These are phyloP conservation scores for Middelhovenomyces tepae DNA, from an alignment of 805 yeast species.

Conservation along the genomic window DNA sequence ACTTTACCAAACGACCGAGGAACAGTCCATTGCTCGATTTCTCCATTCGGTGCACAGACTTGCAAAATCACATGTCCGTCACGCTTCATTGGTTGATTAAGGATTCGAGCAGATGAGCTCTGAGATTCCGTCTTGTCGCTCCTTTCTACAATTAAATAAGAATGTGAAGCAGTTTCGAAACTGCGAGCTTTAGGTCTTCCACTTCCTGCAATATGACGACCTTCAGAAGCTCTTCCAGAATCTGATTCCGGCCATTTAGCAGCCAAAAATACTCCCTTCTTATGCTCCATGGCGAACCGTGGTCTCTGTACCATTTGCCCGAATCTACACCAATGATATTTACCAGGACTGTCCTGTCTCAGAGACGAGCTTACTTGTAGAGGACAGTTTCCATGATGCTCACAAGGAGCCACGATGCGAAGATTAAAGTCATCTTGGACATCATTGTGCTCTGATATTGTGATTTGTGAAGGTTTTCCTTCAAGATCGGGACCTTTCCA, in stretches of 20 bases:
- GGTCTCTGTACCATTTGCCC: slow-evolving; percentile 70
- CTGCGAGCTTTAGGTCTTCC: slow-evolving; percentile 71
- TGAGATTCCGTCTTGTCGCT: slow-evolving; percentile 12
- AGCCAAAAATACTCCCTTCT: slow-evolving; percentile 69
- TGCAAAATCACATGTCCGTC: slow-evolving; percentile 77
- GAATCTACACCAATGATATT: slow-evolving; percentile 65
- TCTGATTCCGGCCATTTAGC: slow-evolving; percentile 56
- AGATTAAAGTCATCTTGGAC: slow-evolving; percentile 37
- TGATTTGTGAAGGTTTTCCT: not conserved
- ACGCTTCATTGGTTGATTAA: slow-evolving; percentile 58
- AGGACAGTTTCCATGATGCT: slow-evolving; percentile 83
- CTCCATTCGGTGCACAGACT: slow-evolving; percentile 72
- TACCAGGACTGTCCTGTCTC: slow-evolving; percentile 14
- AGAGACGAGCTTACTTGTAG: slow-evolving; percentile 59
- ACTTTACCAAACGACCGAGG: slow-evolving; percentile 69
- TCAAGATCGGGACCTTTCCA: not conserved
- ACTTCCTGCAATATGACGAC: slow-evolving; percentile 49
- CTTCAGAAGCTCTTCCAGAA: slow-evolving; percentile 44
- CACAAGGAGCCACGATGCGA: slow-evolving; percentile 77
- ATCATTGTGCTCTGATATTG: slow-evolving; percentile 6
- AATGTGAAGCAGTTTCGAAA: slow-evolving; percentile 60
- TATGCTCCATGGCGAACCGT: slow-evolving; percentile 67
- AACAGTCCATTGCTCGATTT: slow-evolving; percentile 78
- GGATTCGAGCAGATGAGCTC: slow-evolving; percentile 43
- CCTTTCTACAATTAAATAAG: slow-evolving; percentile 68